A percentile compares a stretch with the other conserved stretches of the same genome.
Evolutionary conservation across 805 yeast species (phyloP).

Genomic region (Osmozyma mogii): DNA sequence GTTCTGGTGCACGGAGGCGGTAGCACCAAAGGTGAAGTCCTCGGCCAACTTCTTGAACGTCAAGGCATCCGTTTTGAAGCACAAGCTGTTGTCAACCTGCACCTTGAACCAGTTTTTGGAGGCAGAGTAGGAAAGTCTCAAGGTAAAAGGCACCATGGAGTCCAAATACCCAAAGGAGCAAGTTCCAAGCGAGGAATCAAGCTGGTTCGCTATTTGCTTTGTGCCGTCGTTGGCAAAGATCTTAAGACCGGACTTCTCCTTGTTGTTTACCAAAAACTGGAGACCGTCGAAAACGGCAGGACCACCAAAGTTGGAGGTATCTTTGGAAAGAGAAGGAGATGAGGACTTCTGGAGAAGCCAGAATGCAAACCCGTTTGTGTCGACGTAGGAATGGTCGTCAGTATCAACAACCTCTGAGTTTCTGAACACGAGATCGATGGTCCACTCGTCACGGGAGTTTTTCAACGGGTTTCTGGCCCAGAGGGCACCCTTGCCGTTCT

Average conservation of each 20-base stretch:
- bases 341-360: constrained; percentile 38
- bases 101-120: constrained; percentile 43
- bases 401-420: constrained; percentile 39
- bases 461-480: constrained; percentile 30
- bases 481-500: constrained; percentile 33
- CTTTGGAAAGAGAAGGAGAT: constrained; percentile 9
- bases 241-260: constrained; percentile 44
- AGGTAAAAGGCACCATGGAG: constrained; percentile 60
- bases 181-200: constrained; percentile 39
- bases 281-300: constrained; percentile 57
- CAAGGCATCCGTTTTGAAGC: constrained; percentile 57
- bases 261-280: constrained; percentile 48
- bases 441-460: constrained; percentile 33
- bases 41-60: constrained; percentile 30
- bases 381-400: constrained; percentile 19
- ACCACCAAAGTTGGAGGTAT: constrained; percentile 40
- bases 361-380: constrained; percentile 49
- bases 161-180: constrained; percentile 57
- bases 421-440: constrained; percentile 57
- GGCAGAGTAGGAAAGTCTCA: constrained; percentile 54
- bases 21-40: constrained; percentile 43
- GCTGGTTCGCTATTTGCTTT: constrained; percentile 19
- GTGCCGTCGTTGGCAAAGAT: constrained; percentile 57
- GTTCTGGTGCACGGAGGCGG: constrained; percentile 30
- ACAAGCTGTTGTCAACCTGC: constrained; percentile 65